These are phyloP conservation scores for Boletus rufocinnamomeus DNA, from an alignment of 768 basidiomycete species.

Conservation along the genomic window DNA sequence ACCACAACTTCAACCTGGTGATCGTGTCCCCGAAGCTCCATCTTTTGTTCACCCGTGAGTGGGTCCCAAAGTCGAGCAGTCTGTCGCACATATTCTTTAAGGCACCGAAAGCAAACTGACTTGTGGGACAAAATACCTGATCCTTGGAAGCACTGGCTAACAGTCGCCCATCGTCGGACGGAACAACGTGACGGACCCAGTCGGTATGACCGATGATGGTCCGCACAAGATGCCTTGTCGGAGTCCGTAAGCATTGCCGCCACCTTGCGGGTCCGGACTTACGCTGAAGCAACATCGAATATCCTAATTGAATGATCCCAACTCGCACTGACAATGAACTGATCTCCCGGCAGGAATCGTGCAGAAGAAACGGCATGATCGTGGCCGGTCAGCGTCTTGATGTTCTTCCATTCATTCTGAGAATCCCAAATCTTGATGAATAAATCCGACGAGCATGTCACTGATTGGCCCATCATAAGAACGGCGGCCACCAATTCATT, in stretches of 20 bases:
- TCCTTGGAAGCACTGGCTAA: slow-evolving; percentile 85
- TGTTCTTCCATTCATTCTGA: slow-evolving; percentile 87
- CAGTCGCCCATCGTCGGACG: slow-evolving; percentile 70
- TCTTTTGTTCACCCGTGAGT: slow-evolving; percentile 71
- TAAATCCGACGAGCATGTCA: slow-evolving; percentile 79
- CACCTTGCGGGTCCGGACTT: slow-evolving; percentile 31
- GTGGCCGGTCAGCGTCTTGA: slow-evolving; percentile 84
- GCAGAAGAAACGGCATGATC: slow-evolving; percentile 90
- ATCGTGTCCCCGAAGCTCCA: slow-evolving; percentile 85
- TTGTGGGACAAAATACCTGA: slow-evolving; percentile 54
- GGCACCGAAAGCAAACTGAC: background rate
- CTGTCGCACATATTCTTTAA: slow-evolving; percentile 39
- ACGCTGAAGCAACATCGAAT: slow-evolving; percentile 89
- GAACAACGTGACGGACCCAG: slow-evolving; percentile 76
- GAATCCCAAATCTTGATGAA: slow-evolving; percentile 94
- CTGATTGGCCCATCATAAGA: slow-evolving; percentile 16
- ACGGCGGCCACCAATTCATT: background rate
- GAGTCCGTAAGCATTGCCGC: slow-evolving; percentile 13
- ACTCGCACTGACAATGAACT: slow-evolving; percentile 82
- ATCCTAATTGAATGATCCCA: slow-evolving; percentile 84
- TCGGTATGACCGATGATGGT: slow-evolving; percentile 79
- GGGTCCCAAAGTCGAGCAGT: slow-evolving; percentile 79
- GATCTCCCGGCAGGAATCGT: slow-evolving; percentile 83
- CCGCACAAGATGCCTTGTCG: slow-evolving; percentile 65
- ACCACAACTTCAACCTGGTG: slow-evolving; percentile 81